These are phyloP conservation scores for Neonectria punicea DNA, from an alignment of 2,329 filamentous ascomycete species.

Conservation along the genomic window DNA sequence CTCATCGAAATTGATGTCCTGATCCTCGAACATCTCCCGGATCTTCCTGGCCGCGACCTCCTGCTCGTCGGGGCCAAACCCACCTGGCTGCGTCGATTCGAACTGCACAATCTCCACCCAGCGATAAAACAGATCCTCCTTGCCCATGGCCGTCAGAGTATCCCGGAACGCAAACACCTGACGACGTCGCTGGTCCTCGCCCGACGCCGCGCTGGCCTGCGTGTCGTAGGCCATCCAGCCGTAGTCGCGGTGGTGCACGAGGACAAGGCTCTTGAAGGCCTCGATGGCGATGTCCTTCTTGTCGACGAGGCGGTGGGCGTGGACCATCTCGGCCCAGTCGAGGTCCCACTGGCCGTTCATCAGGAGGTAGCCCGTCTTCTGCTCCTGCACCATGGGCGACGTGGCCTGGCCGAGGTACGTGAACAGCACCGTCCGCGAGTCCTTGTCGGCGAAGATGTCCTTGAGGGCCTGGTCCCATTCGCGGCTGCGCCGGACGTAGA, in stretches of 20 bases:
- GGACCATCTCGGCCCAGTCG: conserved; percentile 84
- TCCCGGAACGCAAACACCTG: conserved; percentile 87
- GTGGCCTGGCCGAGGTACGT: conserved; percentile 75
- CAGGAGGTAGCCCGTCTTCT: conserved; percentile 89
- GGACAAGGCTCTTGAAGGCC: conserved; percentile 76
- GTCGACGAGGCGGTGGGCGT: conserved; percentile 76
- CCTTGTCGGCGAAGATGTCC: conserved; percentile 63
- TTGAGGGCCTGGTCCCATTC: conserved; percentile 73
- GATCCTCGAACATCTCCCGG: conserved; percentile 76
- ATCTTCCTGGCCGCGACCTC: conserved; percentile 78
- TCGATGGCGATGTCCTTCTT: conserved; percentile 68
- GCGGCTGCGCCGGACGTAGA: conserved; percentile 82
- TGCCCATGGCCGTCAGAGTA: conserved; percentile 77
- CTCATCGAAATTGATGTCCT: conserved; percentile 84
- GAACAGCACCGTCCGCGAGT: conserved; percentile 68
- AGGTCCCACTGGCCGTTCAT: conserved; percentile 89
- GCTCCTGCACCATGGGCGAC: conserved; percentile 70
- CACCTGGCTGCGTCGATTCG: conserved; percentile 81
- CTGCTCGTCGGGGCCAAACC: conserved; percentile 81
- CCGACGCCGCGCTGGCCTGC: conserved; percentile 62
- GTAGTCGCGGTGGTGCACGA: conserved; percentile 74
- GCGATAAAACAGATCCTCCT: conserved; percentile 89
- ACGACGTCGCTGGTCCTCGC: conserved; percentile 72
- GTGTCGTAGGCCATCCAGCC: conserved; percentile 73
- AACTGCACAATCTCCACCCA: conserved; percentile 95